Base-by-base conservation (phyloP, 768 basidiomycete genomes). In the Hortiboletus flavorubellus region DNA sequence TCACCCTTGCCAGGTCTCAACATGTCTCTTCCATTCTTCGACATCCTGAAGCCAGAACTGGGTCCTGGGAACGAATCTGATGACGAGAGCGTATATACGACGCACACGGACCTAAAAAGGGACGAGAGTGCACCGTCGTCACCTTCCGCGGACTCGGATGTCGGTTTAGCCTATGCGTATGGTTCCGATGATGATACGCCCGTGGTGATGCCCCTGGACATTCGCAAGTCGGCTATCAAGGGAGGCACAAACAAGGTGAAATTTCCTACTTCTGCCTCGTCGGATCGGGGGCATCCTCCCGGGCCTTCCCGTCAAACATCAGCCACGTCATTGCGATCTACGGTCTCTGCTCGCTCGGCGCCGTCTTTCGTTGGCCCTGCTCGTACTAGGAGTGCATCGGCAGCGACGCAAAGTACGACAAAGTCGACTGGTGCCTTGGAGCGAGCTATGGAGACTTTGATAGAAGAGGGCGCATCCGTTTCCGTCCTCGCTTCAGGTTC, bases 11-110 rank as follows among this genome's bases (percentile, higher is more conserved):
- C 65, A 5, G 58, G 49, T 26, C 23, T 57, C 43, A 66, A 66
- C 6, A 66, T 75, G 8, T 70, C 75, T 5, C 69, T 85, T 56
- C 80, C 82, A 9, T 80, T 87, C 66, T 79, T 86, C 58, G 83
- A 85, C 53, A 80, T 80, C 59, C 75, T 78, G 63, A 80, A 78
- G 30, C 49, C 59, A 26, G 62, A 60, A 46, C 42, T 64, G 15
- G 64, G 66, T 49, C 34, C 40, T 26, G 68, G 46, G 3, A 53
- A 66, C 18, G 71, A 66, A 29, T 68, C 71, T 31, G 72, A 72
- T 31, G 64, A 73, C 3, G 72, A 67, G 38, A 72, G 71, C 37
- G 64, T 70, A 42, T 73, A 73, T 41, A 72, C 71, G 49, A 68
- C 62, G 5, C 64, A 66, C 52, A 63, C 68, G 11, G 70, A 69